phyloP scores from a whole-genome alignment of 2,329 filamentous ascomycete species.

The Aplosporella prunicola region DNA sequence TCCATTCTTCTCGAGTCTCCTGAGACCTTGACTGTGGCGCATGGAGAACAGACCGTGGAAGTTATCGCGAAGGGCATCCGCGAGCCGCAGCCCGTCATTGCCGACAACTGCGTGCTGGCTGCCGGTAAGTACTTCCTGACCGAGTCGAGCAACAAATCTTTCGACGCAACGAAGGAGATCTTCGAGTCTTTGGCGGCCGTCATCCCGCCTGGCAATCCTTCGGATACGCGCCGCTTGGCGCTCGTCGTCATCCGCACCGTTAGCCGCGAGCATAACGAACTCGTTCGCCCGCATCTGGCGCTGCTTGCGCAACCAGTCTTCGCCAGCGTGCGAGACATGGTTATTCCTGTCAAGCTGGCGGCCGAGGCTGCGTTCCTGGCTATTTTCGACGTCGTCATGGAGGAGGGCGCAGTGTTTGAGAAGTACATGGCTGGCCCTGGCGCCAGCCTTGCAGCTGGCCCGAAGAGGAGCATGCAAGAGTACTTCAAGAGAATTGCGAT shows the following conservation, averaged over 20 bases:
- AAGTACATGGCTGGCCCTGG: constrained; percentile 68
- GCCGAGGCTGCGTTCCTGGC: constrained; percentile 91
- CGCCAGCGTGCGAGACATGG: constrained; percentile 75
- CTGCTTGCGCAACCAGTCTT: constrained; percentile 79
- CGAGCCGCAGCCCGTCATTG: constrained; percentile 63
- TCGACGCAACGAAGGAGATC: constrained; percentile 68
- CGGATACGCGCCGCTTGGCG: constrained; percentile 75
- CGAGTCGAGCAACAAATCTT: constrained; percentile 54
- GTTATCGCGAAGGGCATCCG: constrained; percentile 71
- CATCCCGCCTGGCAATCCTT: constrained; percentile 67
- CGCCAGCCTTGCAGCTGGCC: constrained; percentile 56
- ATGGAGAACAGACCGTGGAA: constrained; percentile 65
- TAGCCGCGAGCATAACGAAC: constrained; percentile 66
- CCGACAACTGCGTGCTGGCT: constrained; percentile 80
- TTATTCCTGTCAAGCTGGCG: constrained; percentile 91
- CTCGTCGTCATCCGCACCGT: constrained; percentile 84
- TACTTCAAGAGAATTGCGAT: constrained; percentile 93
- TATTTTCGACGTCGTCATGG: constrained; percentile 81
- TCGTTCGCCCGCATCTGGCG: constrained; percentile 71
- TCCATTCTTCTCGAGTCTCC: constrained; percentile 77
- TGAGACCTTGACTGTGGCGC: constrained; percentile 55
- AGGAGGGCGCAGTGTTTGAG: constrained; percentile 78
- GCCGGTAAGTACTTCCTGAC: constrained; percentile 82
- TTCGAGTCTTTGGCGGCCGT: constrained; percentile 68
- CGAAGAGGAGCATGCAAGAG: constrained; percentile 85